Conservation (phyloP, 164 flowering plant species). For the Vitis cinerea region DNA sequence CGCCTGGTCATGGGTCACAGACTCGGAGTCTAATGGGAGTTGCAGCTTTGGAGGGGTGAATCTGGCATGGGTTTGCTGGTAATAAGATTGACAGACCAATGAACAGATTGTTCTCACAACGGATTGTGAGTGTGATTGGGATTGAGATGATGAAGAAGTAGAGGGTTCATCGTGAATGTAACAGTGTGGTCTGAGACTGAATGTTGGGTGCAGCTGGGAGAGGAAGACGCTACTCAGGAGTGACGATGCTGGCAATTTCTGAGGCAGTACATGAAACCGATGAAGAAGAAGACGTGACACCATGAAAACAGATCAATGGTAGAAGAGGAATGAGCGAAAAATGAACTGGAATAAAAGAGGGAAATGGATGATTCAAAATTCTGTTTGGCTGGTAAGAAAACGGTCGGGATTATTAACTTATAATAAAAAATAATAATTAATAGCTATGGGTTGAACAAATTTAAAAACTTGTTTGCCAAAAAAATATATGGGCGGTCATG, state of each 20-base stretch:
- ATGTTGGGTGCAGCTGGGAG: background rate
- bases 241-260: background rate
- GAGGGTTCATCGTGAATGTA: background rate
- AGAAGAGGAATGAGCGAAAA: too few species aligned
- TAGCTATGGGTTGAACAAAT: too few species aligned
- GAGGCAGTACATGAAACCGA: background rate
- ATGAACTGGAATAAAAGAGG: too few species aligned
- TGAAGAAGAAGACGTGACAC: background rate
- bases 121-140: slow-evolving; percentile 22
- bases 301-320: slow-evolving; percentile 3
- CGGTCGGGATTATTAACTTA: too few species aligned
- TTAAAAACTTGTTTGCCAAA: too few species aligned
- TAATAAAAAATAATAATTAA: too few species aligned
- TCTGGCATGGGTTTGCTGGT: slow-evolving; percentile 29
- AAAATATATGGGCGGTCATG: too few species aligned
- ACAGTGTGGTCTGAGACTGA: slow-evolving; percentile 6
- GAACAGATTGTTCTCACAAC: slow-evolving; percentile 41
- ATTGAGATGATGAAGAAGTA: slow-evolving; percentile 9
- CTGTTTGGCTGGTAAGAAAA: too few species aligned
- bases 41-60: slow-evolving; percentile 29
- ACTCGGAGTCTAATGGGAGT: slow-evolving; percentile 31
- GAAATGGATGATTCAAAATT: too few species aligned
- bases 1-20: slow-evolving; percentile 70
- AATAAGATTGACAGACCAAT: slow-evolving; percentile 48
- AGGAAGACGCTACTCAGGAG: background rate